Base-by-base conservation (phyloP, 1,284 basidiomycete genomes). In the Leccinum solheimii region DNA sequence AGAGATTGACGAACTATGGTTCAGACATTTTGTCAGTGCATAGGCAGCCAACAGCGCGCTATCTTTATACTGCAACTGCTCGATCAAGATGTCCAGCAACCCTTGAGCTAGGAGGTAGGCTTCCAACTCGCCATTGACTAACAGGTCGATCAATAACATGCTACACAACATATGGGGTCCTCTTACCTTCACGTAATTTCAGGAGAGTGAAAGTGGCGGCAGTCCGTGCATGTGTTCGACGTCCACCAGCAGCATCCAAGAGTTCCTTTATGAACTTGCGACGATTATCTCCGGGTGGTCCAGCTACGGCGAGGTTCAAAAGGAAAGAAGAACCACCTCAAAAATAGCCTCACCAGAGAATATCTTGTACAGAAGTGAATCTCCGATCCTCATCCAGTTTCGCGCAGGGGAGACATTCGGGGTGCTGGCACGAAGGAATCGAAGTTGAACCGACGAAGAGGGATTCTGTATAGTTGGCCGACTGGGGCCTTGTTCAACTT, bases 321-420 rank as follows among this genome's bases (percentile, higher is more conserved):
- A 40, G 30, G 5, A 62, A 43, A 6, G 49, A 43, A 45, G 16
- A 14, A 7, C 26, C 8, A 10, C 21, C 27, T 19, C 6, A 49
- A 16, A 56, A 26, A 2, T 9, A 5, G 5, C 21, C 56, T 64
- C 4, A 64, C 63, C 30, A 27, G 63, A 61, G 30, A 64, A 64
- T 48, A 64, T 58, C 30, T 58, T 55, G 9, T 64, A 58, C n/a
- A 64, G 13, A 40, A 64, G 63, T 2, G 63, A 56, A 52, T 64
- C 63, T 19, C 63, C 63, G 4, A 64, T 64, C 53, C 63, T 57
- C 49, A 36, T 64, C 63, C 63, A 64, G 56, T 65, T 64, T n/a
- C 63, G 52, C 6, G 63, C 56, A 32, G 63, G 63, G 2, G 63
- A 64, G 32, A 65, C 34, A 11, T 64, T 64, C 23, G 59, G 38